Conservation (phyloP, 176 grass and related monocot species). For the Rhynchospora pubera region DNA sequence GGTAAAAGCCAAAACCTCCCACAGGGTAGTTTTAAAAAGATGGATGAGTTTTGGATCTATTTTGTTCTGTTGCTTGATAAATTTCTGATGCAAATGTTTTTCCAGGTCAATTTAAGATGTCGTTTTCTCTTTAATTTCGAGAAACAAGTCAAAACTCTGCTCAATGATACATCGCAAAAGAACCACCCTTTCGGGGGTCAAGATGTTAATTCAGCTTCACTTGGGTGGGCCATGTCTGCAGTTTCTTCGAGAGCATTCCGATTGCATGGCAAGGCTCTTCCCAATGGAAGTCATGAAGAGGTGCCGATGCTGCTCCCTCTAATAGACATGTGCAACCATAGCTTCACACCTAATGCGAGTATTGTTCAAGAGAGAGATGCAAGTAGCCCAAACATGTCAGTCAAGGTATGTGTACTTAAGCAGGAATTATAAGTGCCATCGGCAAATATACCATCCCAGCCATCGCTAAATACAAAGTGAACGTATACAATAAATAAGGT, state of each 20-base stretch:
- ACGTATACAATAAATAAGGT: too few relatives aligned
- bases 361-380: constrained; percentile 79
- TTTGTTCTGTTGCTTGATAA: background rate
- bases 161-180: constrained; percentile 22
- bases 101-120: constrained; percentile 90
- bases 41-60: background rate
- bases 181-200: constrained; percentile 80
- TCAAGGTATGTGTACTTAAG: constrained; percentile 59
- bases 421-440: too few relatives aligned
- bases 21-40: background rate
- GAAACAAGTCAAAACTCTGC: constrained; percentile 40
- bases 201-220: constrained; percentile 70
- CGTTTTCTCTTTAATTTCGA: constrained; percentile 81
- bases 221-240: constrained; percentile 95
- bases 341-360: constrained; percentile 66
- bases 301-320: constrained; percentile 88
- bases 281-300: constrained; percentile 23
- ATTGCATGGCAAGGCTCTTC: constrained; percentile 46
- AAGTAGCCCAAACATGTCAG: constrained; percentile 57
- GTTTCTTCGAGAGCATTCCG: constrained; percentile 86
- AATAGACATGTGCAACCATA: constrained; percentile 99
- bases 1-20: background rate
- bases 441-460: too few relatives aligned
- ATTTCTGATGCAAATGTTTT: background rate
- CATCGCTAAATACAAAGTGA: too few relatives aligned